These are phyloP conservation scores for Arachnopeziza araneosa DNA, from an alignment of 2,329 filamentous ascomycete species.

Conservation along the genomic window DNA sequence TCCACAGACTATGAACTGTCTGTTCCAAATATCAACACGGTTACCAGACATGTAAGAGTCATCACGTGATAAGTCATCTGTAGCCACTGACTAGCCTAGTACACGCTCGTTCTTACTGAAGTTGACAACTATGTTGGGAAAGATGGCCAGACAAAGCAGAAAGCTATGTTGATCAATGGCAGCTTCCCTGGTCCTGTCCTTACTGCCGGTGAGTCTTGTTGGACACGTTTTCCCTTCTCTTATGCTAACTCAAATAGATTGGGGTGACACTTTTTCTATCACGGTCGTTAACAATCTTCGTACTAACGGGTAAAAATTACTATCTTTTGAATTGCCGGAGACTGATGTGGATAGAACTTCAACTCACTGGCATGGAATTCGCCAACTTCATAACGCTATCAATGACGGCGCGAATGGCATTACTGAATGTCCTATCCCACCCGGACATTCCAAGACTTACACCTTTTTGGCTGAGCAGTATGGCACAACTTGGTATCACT, in stretches of 20 bases:
- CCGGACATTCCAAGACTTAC: constrained; percentile 29
- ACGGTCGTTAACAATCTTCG: not conserved
- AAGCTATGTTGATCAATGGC: constrained; percentile 9
- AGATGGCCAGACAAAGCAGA: constrained; percentile 6
- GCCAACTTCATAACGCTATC: constrained; percentile 35
- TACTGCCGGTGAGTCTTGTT: not conserved
- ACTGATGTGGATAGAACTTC: constrained; percentile 32
- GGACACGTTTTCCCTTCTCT: constrained; percentile 19
- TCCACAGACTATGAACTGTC: not conserved
- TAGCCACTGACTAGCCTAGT: not conserved
- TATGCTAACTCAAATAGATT: constrained; percentile 34
- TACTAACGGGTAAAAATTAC: constrained; percentile 53
- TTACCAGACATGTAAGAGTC: constrained; percentile 1
- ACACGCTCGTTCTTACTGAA: constrained; percentile 8
- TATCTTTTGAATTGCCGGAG: constrained; percentile 52
- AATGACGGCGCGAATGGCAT: constrained; percentile 42
- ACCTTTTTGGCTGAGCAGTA: constrained; percentile 35
- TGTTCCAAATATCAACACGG: constrained; percentile 3
- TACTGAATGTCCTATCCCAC: constrained; percentile 60
- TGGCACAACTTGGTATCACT: constrained; percentile 50
- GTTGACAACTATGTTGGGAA: constrained; percentile 7
- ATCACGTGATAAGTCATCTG: not conserved
- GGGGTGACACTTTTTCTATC: constrained; percentile 35
- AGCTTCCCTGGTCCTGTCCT: not conserved
- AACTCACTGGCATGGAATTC: constrained; percentile 44